Evolutionary conservation across 2,329 filamentous ascomycete genomes (phyloP), one percentile per base, ranked within the genome.

Genomic region (Cercospora sp.): DNA sequence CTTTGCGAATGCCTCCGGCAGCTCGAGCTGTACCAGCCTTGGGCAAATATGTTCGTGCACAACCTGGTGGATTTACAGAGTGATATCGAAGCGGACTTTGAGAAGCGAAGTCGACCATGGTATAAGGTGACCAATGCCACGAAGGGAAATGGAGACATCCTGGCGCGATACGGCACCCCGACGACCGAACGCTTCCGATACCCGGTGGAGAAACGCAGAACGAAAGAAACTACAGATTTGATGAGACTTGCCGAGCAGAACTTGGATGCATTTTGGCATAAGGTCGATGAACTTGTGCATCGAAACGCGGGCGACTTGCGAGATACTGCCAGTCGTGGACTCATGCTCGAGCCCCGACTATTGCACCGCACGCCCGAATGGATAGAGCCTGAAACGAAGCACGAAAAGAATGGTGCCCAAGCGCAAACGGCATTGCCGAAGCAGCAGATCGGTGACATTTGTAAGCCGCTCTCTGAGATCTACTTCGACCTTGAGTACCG

Each of bases 21-120:
- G 66, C 70, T 87, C 3, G 74, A 83, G 1, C 66, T 81, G 0
- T 86, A 81, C 68, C 81, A 83, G 57, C 84, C 84, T 0, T 86
- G 84, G 83, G 81, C 83, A 3, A 75, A 73, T 33, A 76, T 70
- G 0, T 84, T 83, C 57, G 79, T 82, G 6, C 10, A 61, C 8
- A 69, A 73, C 2, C 60, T 77, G n/a, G 69, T 69, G 1, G 69
- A 79, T 0, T 66, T 66, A 18, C 30, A 73, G 3, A 70, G 74
- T 0, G 68, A 58, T 0, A 74, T 82, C 26, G 70, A 78, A 39
- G 66, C 33, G 3, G 65, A 67, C 20, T 60, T 36, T 10, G 33
- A 33, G 9, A 12, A 57, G 16, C 42, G n/a, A 23, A 48, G 51
- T 2, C 9, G 33, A 18, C 39, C 59, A 16, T 67, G 64, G 67